Conservation (phyloP, 176 grass and related monocot species). For the Phoenix roebelenii region DNA sequence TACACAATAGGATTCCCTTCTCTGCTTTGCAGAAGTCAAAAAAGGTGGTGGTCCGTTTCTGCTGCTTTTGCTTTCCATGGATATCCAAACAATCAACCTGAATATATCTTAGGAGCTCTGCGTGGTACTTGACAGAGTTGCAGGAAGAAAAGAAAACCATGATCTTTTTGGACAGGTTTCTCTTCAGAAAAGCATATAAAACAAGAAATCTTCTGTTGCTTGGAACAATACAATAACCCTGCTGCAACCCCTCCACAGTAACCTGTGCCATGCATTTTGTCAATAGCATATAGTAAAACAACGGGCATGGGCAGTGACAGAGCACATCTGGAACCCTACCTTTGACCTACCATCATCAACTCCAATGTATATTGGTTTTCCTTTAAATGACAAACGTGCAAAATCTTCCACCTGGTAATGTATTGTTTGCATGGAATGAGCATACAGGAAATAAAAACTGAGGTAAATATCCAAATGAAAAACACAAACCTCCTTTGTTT, state of each 20-base stretch:
- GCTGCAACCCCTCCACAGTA: conserved; percentile 88
- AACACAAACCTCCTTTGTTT: conserved; percentile 59
- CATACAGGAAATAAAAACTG: conserved; percentile 3
- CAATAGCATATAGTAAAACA: background rate
- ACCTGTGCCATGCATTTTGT: conserved; percentile 38
- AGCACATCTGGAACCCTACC: conserved; percentile 34
- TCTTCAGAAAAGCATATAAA: conserved; percentile 92
- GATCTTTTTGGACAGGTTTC: conserved; percentile 70
- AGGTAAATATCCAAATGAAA: conserved; percentile 15
- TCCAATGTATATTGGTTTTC: conserved; percentile 78
- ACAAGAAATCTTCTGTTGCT: conserved; percentile 74
- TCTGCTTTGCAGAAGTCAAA: conserved; percentile 90
- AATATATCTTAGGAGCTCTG: conserved; percentile 76
- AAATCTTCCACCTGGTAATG: conserved; percentile 74
- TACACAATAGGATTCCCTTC: conserved; percentile 85
- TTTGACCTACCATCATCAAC: conserved; percentile 78
- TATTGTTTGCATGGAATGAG: background rate
- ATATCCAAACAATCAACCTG: conserved; percentile 79
- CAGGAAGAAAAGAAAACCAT: conserved; percentile 99
- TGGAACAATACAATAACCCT: conserved; percentile 85
- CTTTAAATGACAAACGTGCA: conserved; percentile 81
- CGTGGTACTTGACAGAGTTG: conserved; percentile 88
- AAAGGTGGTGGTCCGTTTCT: conserved; percentile 87
- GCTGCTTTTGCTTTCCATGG: conserved; percentile 97
- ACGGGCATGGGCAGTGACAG: background rate